Conservation (phyloP, 2,329 filamentous ascomycete species). For the Fusarium papillatum region DNA sequence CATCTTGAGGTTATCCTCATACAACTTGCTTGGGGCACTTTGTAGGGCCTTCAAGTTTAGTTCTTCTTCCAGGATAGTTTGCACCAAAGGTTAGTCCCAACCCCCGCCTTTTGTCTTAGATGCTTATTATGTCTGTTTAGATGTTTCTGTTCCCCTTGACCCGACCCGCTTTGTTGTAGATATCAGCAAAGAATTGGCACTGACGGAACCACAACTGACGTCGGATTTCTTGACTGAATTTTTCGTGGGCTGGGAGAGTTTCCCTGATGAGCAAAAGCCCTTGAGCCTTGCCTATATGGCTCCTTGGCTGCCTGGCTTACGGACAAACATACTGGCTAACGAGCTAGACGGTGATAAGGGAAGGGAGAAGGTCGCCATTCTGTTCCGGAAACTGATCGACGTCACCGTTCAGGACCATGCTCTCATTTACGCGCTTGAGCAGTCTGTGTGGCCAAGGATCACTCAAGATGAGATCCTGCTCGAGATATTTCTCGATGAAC, state of each 20-base stretch:
- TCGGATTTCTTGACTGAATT: slow-evolving; percentile 81
- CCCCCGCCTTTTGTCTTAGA: background rate
- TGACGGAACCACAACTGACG: slow-evolving; percentile 75
- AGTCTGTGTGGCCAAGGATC: slow-evolving; percentile 75
- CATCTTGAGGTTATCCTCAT: slow-evolving; percentile 72
- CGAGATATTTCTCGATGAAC: slow-evolving; percentile 77
- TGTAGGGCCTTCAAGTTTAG: slow-evolving; percentile 78
- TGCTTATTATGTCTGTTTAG: slow-evolving; percentile 49
- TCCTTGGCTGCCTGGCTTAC: slow-evolving; percentile 75
- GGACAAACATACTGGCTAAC: slow-evolving; percentile 69
- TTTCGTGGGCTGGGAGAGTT: slow-evolving; percentile 80
- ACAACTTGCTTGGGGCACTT: slow-evolving; percentile 76
- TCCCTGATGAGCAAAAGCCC: slow-evolving; percentile 76
- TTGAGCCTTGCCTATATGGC: slow-evolving; percentile 78
- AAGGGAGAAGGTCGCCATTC: slow-evolving; percentile 72
- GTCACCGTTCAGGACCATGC: slow-evolving; percentile 72
- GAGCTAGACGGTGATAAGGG: slow-evolving; percentile 76
- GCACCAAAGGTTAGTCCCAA: slow-evolving; percentile 66
- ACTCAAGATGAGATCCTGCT: slow-evolving; percentile 74
- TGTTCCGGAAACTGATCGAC: slow-evolving; percentile 77
- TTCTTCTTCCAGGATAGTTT: slow-evolving; percentile 71
- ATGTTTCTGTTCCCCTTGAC: slow-evolving; percentile 73
- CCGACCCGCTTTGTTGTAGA: slow-evolving; percentile 74
- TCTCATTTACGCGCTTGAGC: slow-evolving; percentile 72
- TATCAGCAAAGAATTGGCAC: slow-evolving; percentile 74